A percentile compares a stretch with the other conserved stretches of the same genome.
These are phyloP conservation scores for Chlorella vulgaris DNA, from an alignment of 139 green algal species.

Conservation along the genomic window DNA sequence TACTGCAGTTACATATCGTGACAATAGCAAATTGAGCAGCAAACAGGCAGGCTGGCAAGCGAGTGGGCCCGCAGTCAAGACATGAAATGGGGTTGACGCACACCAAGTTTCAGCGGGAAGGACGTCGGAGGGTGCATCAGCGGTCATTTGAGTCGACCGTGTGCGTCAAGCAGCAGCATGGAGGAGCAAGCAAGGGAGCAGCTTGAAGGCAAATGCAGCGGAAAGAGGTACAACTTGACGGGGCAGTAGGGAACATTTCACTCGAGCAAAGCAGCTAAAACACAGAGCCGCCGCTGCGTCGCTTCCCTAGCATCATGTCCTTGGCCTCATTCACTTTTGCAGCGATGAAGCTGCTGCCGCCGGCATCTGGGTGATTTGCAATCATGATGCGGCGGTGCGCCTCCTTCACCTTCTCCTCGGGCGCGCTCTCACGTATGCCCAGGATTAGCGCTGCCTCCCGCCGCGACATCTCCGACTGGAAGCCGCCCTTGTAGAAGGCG, in stretches of 20 bases:
- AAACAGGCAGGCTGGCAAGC: background rate
- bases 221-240: no score
- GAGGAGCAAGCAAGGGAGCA: background rate
- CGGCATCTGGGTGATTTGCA: slow-evolving; percentile 97
- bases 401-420: slow-evolving; percentile 90
- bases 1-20: no score
- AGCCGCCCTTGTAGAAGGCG: slow-evolving; percentile 80
- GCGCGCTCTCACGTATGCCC: slow-evolving; percentile 83
- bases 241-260: background rate
- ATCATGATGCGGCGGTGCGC: slow-evolving; percentile 97
- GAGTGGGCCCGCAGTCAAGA: background rate
- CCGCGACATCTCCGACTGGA: slow-evolving; percentile 84
- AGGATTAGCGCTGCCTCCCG: slow-evolving; percentile 95
- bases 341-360: slow-evolving; percentile 91
- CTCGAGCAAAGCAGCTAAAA: slow-evolving; percentile 56
- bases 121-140: no score
- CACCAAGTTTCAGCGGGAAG: no score
- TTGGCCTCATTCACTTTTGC: slow-evolving; percentile 99
- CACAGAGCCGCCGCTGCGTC: slow-evolving; percentile 38
- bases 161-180: no score
- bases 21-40: background rate
- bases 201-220: background rate
- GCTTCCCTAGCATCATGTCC: slow-evolving; percentile 92
- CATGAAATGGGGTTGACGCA: background rate
- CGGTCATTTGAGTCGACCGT: no score